Evolutionary conservation across 2,329 filamentous ascomycete species (phyloP).

Genomic region (Fusarium bactridioides): DNA sequence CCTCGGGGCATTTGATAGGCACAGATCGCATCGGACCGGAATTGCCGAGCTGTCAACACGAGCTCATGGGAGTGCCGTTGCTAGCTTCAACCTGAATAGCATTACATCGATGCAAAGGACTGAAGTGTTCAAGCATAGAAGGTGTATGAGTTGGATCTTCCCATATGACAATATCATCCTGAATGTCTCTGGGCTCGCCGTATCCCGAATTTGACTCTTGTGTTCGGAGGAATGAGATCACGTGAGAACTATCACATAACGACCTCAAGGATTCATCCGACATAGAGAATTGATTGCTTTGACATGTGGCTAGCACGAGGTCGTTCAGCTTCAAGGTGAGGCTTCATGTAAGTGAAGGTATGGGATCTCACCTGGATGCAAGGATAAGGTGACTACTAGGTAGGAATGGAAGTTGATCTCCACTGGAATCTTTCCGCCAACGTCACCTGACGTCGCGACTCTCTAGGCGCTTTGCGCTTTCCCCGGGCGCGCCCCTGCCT

Average conservation of each 20-base stretch:
- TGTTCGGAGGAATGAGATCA: background rate
- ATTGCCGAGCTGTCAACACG: background rate
- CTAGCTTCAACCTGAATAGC: background rate
- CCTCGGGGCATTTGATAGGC: background rate
- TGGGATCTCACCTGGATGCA: background rate
- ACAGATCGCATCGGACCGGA: conserved; percentile 1
- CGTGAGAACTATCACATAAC: background rate
- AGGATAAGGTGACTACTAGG: background rate
- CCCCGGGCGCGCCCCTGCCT: conserved; percentile 12
- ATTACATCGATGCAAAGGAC: background rate
- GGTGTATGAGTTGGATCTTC: background rate
- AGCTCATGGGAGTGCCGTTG: background rate
- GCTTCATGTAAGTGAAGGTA: conserved; percentile 11
- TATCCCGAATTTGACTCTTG: background rate
- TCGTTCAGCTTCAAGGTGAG: background rate
- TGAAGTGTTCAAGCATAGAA: background rate
- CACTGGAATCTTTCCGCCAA: conserved; percentile 1
- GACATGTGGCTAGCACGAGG: background rate
- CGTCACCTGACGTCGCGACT: conserved; percentile 44
- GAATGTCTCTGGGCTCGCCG: background rate
- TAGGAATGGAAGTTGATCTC: background rate
- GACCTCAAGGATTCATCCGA: background rate
- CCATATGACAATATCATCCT: background rate
- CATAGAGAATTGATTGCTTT: background rate
- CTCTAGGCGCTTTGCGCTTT: conserved; percentile 22